Conservation (phyloP, 2,329 filamentous ascomycete genomes). For the Erysiphe pulchra region DNA sequence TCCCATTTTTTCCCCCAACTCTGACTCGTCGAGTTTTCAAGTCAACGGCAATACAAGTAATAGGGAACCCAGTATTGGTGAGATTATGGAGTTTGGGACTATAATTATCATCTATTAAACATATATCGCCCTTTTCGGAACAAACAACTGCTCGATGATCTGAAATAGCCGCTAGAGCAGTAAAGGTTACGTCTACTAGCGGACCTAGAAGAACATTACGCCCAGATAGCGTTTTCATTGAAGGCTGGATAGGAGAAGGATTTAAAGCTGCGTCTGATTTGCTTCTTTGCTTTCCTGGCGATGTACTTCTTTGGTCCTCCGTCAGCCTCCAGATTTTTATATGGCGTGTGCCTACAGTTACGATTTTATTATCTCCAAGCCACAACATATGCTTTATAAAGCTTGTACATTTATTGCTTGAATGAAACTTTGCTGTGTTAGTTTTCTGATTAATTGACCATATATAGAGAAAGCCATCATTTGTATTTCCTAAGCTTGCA, state of each 20-base stretch:
- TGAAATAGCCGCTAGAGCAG: conserved; percentile 45
- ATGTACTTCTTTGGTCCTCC: conserved; percentile 28
- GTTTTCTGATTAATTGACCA: conserved; percentile 71
- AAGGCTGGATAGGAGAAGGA: conserved; percentile 15
- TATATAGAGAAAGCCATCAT: conserved; percentile 83
- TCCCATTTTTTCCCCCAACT: conserved; percentile 16
- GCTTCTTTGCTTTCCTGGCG: conserved; percentile 35
- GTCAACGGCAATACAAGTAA: conserved; percentile 17
- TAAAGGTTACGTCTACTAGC: conserved; percentile 65
- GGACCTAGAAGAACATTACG: conserved; percentile 69
- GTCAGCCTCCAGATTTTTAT: conserved; percentile 84
- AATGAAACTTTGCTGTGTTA: conserved; percentile 54
- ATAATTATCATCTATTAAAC: conserved; percentile 52
- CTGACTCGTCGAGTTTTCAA: conserved; percentile 12
- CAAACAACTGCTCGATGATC: conserved; percentile 56
- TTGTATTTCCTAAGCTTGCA: conserved; percentile 65
- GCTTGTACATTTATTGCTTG: conserved; percentile 80
- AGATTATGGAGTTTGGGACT: conserved; percentile 45
- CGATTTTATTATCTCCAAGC: conserved; percentile 49
- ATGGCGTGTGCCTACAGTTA: conserved; percentile 76
- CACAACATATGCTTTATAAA: conserved; percentile 69
- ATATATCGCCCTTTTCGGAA: conserved; percentile 74
- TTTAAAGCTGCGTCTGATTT: conserved; percentile 17
- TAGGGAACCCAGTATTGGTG: conserved; percentile 35
- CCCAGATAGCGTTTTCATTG: conserved; percentile 49